Evolutionary conservation across 768 basidiomycete species (phyloP).

Genomic region (Lepiota brunneoincarnata): DNA sequence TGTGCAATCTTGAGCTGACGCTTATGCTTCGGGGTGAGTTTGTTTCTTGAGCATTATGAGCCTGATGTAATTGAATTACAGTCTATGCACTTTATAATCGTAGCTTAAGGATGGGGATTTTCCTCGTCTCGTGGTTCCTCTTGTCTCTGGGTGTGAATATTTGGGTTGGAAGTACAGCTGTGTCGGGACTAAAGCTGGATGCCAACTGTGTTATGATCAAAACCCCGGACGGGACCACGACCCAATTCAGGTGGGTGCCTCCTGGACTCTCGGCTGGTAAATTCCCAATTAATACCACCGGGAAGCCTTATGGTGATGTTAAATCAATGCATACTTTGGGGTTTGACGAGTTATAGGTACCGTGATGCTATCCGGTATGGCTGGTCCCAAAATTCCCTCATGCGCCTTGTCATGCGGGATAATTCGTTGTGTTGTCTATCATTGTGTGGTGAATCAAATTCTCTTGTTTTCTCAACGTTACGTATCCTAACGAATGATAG

Average conservation of each 20-base stretch:
- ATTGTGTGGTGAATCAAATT: background rate
- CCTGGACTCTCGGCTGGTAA: background rate
- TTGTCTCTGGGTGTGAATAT: background rate
- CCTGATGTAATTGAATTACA: background rate
- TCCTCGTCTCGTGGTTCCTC: background rate
- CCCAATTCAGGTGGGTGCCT: background rate
- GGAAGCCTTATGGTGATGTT: background rate
- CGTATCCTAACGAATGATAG: background rate
- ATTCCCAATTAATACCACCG: background rate
- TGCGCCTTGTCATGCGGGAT: conserved; percentile 4
- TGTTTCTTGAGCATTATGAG: too few species aligned
- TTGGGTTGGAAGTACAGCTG: background rate
- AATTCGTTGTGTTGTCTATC: background rate
- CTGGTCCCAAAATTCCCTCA: background rate
- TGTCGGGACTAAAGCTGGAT: background rate
- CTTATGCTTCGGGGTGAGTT: conserved; percentile 2
- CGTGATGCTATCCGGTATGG: background rate
- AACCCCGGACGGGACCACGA: background rate
- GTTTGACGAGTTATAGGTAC: background rate
- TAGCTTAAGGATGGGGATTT: background rate
- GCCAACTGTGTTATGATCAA: background rate
- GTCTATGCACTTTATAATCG: background rate
- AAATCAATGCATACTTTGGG: background rate
- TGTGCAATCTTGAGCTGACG: background rate
- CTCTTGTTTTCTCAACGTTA: background rate